Evolutionary conservation across 495 filamentous ascomycete species (phyloP), one percentile per base, ranked within the genome.

Genomic region (Talaromyces liani): DNA sequence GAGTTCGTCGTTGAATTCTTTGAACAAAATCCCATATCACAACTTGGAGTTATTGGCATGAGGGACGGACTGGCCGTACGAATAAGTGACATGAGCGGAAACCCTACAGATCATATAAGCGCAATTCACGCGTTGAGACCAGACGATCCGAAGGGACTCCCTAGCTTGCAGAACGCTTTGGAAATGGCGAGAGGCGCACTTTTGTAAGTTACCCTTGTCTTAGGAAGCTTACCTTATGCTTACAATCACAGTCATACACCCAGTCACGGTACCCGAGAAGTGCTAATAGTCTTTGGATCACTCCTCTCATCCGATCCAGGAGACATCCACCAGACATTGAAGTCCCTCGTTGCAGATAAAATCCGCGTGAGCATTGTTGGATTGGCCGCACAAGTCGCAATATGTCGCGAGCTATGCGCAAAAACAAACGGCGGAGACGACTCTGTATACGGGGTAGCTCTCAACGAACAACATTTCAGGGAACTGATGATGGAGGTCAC

Each of bases 1-100:
- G 88, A 91, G 64, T 98, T 97, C 72, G 88, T 97, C 41, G 83
- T 87, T 54, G 95, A 97, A 67, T 98, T 92, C 75, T 98, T 98
- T 72, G 93, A 97, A 73, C 94, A 98, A 73, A 98, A 98, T 65
- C 94, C 94, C n/a, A 98, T 98, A 72, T 94, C 91, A 31, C 95
- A 98, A 70, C 81, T 98, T 41, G 91, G 89, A 14, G 86, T 98
- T 24, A 77, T 98, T 47, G 93, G 90, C 55, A 93, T 97, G 85
- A 86, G 88, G 51, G 95, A 98, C 74, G 94, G 94, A 14, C 78
- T 98, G 16, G 93, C 92, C 7, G 74, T 94, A 8, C 79, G 91
- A 39, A 84, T 98, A 58, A 92, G 87, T 71, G 91, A 96, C 70
- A 88, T 97, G 80, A 89, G 86, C 60, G 95, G 95, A 2, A 97